Conservation (phyloP, 2,329 filamentous ascomycete species). For the Madurella mycetomatis region DNA sequence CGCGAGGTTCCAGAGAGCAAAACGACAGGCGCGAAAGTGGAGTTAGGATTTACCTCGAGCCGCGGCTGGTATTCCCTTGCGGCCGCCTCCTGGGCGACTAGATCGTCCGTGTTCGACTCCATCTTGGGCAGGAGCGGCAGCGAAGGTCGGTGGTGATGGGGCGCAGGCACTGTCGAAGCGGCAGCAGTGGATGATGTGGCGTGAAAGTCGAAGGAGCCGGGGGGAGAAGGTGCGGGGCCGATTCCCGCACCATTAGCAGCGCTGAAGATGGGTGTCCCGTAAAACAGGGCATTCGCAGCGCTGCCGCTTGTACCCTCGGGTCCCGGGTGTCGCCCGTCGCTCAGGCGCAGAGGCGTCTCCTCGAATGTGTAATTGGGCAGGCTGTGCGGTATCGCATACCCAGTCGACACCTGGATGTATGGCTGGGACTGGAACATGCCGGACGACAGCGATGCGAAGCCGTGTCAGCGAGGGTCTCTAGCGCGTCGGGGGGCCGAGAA, state of each 20-base stretch:
- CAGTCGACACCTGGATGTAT: slow-evolving; percentile 40
- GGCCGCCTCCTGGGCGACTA: slow-evolving; percentile 57
- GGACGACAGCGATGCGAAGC: slow-evolving; percentile 4
- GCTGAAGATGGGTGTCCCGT: slow-evolving; percentile 24
- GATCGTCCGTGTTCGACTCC: slow-evolving; percentile 39
- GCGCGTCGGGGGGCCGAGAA: slow-evolving; percentile 3
- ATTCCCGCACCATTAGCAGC: slow-evolving; percentile 15
- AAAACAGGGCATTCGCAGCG: slow-evolving; percentile 19
- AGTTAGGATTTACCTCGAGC: slow-evolving; percentile 44
- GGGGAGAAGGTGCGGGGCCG: slow-evolving; percentile 25
- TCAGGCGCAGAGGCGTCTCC: slow-evolving; percentile 23
- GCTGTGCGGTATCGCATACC: slow-evolving; percentile 39
- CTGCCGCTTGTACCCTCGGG: slow-evolving; percentile 20
- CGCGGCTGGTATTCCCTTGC: slow-evolving; percentile 56
- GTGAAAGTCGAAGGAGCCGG: slow-evolving; percentile 25
- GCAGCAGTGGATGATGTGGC: slow-evolving; percentile 15
- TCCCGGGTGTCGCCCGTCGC: slow-evolving; percentile 13
- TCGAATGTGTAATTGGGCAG: slow-evolving; percentile 30
- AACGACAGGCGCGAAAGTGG: background rate
- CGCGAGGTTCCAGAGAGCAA: background rate
- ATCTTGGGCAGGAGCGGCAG: slow-evolving; percentile 32
- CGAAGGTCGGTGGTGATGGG: slow-evolving; percentile 15
- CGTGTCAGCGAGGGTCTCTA: background rate
- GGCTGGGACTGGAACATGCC: slow-evolving; percentile 55
- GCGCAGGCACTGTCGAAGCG: slow-evolving; percentile 8